Evolutionary conservation across 306 rosid species (phyloP).

Genomic region (Amphicarpaea edgeworthii): DNA sequence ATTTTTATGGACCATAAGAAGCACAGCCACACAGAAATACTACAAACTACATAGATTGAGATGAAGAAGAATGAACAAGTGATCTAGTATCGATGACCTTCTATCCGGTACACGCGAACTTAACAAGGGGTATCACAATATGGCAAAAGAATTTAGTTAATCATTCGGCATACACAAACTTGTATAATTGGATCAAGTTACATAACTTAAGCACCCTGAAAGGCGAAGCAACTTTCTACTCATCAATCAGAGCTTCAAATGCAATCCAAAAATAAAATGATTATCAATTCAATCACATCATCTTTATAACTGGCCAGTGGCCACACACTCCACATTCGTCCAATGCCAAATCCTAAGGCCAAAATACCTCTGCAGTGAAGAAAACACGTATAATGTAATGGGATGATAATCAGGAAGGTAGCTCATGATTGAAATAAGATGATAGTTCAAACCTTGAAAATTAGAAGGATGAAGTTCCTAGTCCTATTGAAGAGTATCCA

Average conservation of each 20-base stretch:
- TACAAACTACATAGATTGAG: slow-evolving; percentile 1
- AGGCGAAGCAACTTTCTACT: slow-evolving; percentile 31
- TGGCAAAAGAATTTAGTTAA: slow-evolving; percentile 36
- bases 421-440: slow-evolving; percentile 13
- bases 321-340: slow-evolving; percentile 34
- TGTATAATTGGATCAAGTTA: slow-evolving; percentile 49
- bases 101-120: slow-evolving; percentile 11
- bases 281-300: slow-evolving; percentile 38
- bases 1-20: slow-evolving; percentile 31
- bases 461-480: slow-evolving; percentile 89
- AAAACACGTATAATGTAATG: slow-evolving; percentile 24
- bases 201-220: slow-evolving; percentile 36
- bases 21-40: slow-evolving; percentile 33
- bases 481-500: slow-evolving; percentile 93
- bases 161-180: slow-evolving; percentile 49
- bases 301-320: slow-evolving; percentile 33
- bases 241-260: slow-evolving; percentile 47
- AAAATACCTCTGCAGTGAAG: slow-evolving; percentile 45
- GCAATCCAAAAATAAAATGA: slow-evolving; percentile 40
- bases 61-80: slow-evolving; percentile 38
- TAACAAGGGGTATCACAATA: slow-evolving; percentile 19
- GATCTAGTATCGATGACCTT: slow-evolving; percentile 40
- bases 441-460: slow-evolving; percentile 49
- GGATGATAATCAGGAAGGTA: slow-evolving; percentile 6
- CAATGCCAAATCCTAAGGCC: slow-evolving; percentile 38